phyloP scores from a whole-genome alignment of 345 rosid species.

The Syzygium jambos region DNA sequence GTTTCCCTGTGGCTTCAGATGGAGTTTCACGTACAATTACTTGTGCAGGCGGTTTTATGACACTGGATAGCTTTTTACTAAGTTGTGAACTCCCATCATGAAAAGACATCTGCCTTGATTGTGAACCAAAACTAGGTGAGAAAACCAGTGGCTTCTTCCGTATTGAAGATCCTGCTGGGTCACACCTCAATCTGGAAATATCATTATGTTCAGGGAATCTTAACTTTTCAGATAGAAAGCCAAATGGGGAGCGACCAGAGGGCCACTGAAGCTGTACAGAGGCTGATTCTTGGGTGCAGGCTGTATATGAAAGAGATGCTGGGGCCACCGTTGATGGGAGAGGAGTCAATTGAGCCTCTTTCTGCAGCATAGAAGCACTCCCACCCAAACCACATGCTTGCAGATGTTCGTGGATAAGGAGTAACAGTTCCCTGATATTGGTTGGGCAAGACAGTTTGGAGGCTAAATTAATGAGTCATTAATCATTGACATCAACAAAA shows the following conservation, averaged over 20 bases:
- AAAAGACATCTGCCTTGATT: slow-evolving; percentile 34
- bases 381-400: slow-evolving; percentile 78
- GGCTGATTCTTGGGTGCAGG: slow-evolving; percentile 48
- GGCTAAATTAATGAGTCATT: neutral
- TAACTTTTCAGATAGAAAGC: slow-evolving; percentile 51
- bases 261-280: slow-evolving; percentile 78
- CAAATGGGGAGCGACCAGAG: slow-evolving; percentile 57
- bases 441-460: neutral
- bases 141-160: slow-evolving; percentile 74
- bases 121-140: slow-evolving; percentile 57
- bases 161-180: slow-evolving; percentile 30
- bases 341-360: slow-evolving; percentile 90
- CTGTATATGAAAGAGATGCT: slow-evolving; percentile 51
- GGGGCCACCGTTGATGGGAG: slow-evolving; percentile 60
- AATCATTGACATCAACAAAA: neutral
- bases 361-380: slow-evolving; percentile 59
- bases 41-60: slow-evolving; percentile 15
- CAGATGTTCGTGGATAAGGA: slow-evolving; percentile 92
- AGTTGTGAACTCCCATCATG: slow-evolving; percentile 40
- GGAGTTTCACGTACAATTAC: slow-evolving; percentile 27
- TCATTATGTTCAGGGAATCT: slow-evolving; percentile 33
- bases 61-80: slow-evolving; percentile 22
- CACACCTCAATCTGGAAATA: slow-evolving; percentile 35
- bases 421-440: slow-evolving; percentile 73
- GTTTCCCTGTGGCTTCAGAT: slow-evolving; percentile 28